phyloP scores from a whole-genome alignment of 768 basidiomycete genomes.

The Leccinum arenicola region DNA sequence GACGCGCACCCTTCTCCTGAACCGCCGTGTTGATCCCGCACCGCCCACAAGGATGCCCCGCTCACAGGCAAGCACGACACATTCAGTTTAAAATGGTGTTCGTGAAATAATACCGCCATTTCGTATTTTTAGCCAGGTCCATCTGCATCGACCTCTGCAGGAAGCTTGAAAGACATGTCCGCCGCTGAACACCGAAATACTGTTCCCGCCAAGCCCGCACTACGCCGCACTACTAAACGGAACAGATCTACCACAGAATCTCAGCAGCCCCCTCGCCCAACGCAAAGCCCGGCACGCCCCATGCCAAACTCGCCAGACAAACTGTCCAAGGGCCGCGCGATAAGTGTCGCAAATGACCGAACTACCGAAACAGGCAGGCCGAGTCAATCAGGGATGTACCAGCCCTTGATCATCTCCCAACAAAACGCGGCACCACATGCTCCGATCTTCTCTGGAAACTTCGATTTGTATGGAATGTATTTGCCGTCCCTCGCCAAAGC shows the following conservation, averaged over 20 bases:
- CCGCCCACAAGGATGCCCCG: slow-evolving; percentile 11
- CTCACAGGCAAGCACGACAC: slow-evolving; percentile 13
- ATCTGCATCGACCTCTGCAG: slow-evolving; percentile 17
- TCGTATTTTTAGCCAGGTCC: slow-evolving; percentile 7
- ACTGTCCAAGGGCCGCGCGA: slow-evolving; percentile 2
- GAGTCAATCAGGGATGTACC: slow-evolving; percentile 1
- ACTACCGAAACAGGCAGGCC: background rate
- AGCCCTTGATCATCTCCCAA: slow-evolving; percentile 9
- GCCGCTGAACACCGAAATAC: background rate
- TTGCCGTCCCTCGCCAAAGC: slow-evolving; percentile 35
- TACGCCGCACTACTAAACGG: slow-evolving; percentile 21
- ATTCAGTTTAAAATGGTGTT: background rate
- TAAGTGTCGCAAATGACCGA: background rate
- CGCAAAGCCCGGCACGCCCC: slow-evolving; percentile 4
- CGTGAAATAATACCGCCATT: background rate
- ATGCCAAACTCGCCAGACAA: slow-evolving; percentile 10
- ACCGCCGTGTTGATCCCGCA: too few relatives aligned
- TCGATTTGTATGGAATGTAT: slow-evolving; percentile 40
- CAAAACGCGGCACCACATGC: slow-evolving; percentile 1
- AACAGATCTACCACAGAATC: slow-evolving; percentile 8
- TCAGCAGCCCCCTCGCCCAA: slow-evolving; percentile 8
- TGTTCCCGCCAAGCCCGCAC: background rate
- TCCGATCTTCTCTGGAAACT: slow-evolving; percentile 32
- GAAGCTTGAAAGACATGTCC: slow-evolving; percentile 21
- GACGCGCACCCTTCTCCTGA: background rate